These are phyloP conservation scores for Lecanicillium sp. DNA, from an alignment of 2,329 filamentous ascomycete species.

Conservation along the genomic window DNA sequence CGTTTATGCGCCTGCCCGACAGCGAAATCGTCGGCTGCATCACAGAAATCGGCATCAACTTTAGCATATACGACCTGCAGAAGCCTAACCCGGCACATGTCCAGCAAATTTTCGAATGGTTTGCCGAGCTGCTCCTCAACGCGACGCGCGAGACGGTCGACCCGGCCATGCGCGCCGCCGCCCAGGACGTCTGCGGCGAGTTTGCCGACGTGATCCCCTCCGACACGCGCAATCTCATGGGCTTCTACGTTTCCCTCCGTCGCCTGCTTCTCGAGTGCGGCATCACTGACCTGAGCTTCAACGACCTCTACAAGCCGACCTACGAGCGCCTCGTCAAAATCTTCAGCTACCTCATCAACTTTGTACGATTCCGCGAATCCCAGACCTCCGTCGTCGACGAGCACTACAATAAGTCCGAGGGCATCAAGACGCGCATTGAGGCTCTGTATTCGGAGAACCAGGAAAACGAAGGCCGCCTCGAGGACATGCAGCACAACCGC, in stretches of 20 bases:
- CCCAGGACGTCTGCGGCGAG: slow-evolving; percentile 79
- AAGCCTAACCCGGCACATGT: slow-evolving; percentile 94
- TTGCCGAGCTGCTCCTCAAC: slow-evolving; percentile 90
- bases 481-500: slow-evolving; percentile 74
- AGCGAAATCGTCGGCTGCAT: slow-evolving; percentile 94
- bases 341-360: slow-evolving; percentile 97
- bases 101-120: slow-evolving; percentile 97
- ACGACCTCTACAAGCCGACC: slow-evolving; percentile 84
- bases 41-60: slow-evolving; percentile 89
- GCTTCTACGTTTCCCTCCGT: slow-evolving; percentile 81
- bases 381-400: slow-evolving; percentile 86
- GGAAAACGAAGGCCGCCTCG: slow-evolving; percentile 72
- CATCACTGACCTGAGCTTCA: slow-evolving; percentile 88
- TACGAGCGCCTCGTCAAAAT: slow-evolving; percentile 89
- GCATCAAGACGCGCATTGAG: slow-evolving; percentile 82
- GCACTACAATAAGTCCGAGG: slow-evolving; percentile 86
- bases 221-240: slow-evolving; percentile 92
- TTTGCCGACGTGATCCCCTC: slow-evolving; percentile 77
- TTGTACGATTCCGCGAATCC: slow-evolving; percentile 91
- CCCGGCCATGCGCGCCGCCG: slow-evolving; percentile 88
- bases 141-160: slow-evolving; percentile 88
- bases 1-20: slow-evolving; percentile 55
- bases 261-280: slow-evolving; percentile 80
- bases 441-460: slow-evolving; percentile 79
- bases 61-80: slow-evolving; percentile 77